A percentile compares a stretch with the other conserved stretches of the same genome.
phyloP scores from a whole-genome alignment of 352 stramenopile genomes.

The Pythium vanterpoolii region DNA sequence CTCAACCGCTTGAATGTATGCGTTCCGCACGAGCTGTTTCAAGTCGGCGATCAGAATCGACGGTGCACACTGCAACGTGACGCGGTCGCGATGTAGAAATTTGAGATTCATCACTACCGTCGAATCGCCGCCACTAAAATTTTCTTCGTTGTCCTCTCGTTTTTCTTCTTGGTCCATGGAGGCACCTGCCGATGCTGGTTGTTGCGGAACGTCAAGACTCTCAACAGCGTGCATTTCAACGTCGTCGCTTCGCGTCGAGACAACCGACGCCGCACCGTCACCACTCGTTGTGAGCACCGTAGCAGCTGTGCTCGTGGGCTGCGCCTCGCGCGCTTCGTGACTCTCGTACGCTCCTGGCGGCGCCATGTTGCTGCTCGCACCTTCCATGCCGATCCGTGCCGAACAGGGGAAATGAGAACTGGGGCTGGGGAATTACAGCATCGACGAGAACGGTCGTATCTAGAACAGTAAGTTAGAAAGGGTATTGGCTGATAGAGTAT shows the following conservation, averaged over 20 bases:
- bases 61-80: conserved; percentile 19
- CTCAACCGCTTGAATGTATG: conserved; percentile 9
- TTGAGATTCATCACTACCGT: conserved; percentile 18
- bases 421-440: background rate
- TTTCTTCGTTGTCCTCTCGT: background rate
- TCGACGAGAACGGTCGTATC: background rate
- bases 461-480: background rate
- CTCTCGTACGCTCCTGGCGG: conserved; percentile 13
- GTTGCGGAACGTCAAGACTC: background rate
- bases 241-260: background rate
- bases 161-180: conserved; percentile 3
- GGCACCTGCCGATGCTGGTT: background rate
- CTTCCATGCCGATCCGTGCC: conserved; percentile 5
- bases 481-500: background rate
- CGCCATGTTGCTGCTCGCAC: conserved; percentile 9
- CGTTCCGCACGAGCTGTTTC: conserved; percentile 21
- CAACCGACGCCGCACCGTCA: background rate
- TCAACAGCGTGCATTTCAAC: background rate
- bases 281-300: background rate
- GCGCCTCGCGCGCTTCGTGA: conserved; percentile 5
- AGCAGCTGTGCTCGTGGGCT: background rate
- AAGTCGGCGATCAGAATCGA: conserved; percentile 18
- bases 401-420: background rate
- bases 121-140: background rate
- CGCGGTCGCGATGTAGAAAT: conserved; percentile 25